Conservation (phyloP, 208 protist genomes). For the Trypanosomatidae sp. region DNA sequence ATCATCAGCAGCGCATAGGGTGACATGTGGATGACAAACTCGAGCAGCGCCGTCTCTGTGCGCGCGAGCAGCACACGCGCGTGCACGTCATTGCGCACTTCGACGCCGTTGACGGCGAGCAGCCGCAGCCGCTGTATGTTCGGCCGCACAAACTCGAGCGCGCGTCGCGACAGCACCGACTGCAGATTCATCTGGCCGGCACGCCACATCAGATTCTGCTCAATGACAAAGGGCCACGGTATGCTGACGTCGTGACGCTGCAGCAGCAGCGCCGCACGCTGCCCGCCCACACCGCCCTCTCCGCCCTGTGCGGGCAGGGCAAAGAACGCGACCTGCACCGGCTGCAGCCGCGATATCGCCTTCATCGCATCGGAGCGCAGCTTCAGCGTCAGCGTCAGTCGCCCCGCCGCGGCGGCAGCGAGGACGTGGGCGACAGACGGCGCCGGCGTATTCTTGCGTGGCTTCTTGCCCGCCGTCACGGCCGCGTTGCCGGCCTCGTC, state of each 20-base stretch:
- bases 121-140: slow-evolving; percentile 26
- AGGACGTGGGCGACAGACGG: too few species aligned
- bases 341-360: slow-evolving; percentile 2
- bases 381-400: slow-evolving; percentile 13
- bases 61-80: slow-evolving; percentile 17
- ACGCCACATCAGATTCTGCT: too few species aligned
- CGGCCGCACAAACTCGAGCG: slow-evolving; percentile 14
- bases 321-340: not conserved
- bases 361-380: slow-evolving; percentile 7
- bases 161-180: too few species aligned
- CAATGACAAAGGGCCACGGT: too few species aligned
- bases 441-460: too few species aligned
- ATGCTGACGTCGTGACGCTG: not conserved
- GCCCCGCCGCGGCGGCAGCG: slow-evolving; percentile 2
- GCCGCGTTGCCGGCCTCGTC: slow-evolving; percentile 6
- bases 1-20: too few species aligned
- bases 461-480: too few species aligned
- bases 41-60: slow-evolving; percentile 36
- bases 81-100: slow-evolving; percentile 28
- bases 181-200: too few species aligned
- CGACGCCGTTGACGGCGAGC: slow-evolving; percentile 47
- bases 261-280: slow-evolving; percentile 22
- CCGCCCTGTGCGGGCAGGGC: slow-evolving; percentile 17
- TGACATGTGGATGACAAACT: slow-evolving; percentile 57
- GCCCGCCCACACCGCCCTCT: slow-evolving; percentile 27